Evolutionary conservation across 2,329 filamentous ascomycete species (phyloP).

Genomic region (Fusarium beomiforme): DNA sequence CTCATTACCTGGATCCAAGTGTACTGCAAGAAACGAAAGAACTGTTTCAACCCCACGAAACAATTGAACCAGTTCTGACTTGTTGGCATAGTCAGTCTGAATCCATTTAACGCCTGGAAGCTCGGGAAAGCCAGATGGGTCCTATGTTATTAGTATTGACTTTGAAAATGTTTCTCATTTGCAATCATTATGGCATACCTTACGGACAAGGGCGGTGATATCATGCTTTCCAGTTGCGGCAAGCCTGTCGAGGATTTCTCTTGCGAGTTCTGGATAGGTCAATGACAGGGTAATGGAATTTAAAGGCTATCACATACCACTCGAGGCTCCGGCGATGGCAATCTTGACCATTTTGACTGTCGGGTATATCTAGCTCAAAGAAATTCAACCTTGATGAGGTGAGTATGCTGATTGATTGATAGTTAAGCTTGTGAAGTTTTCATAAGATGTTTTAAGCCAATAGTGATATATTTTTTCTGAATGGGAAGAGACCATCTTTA

Average conservation of each 20-base stretch:
- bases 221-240: conserved; percentile 1
- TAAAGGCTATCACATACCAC: neutral
- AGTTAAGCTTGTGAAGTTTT: no score
- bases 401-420: no score
- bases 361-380: fast-evolving
- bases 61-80: neutral
- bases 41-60: neutral
- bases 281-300: fast-evolving
- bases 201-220: neutral
- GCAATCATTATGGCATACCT: fast-evolving
- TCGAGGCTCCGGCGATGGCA: neutral
- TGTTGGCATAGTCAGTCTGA: neutral
- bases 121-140: neutral
- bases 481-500: neutral
- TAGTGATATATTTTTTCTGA: fast-evolving
- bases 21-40: neutral
- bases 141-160: fast-evolving
- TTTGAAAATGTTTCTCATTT: fast-evolving
- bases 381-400: fast-evolving
- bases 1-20: neutral
- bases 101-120: neutral
- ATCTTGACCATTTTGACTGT: neutral
- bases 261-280: neutral
- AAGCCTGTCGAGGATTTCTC: conserved; percentile 4
- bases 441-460: no score